A percentile compares a stretch with the other conserved stretches of the same genome.
These are phyloP conservation scores for Irpex sp. DNA, from an alignment of 1,284 basidiomycete species.

Conservation along the genomic window DNA sequence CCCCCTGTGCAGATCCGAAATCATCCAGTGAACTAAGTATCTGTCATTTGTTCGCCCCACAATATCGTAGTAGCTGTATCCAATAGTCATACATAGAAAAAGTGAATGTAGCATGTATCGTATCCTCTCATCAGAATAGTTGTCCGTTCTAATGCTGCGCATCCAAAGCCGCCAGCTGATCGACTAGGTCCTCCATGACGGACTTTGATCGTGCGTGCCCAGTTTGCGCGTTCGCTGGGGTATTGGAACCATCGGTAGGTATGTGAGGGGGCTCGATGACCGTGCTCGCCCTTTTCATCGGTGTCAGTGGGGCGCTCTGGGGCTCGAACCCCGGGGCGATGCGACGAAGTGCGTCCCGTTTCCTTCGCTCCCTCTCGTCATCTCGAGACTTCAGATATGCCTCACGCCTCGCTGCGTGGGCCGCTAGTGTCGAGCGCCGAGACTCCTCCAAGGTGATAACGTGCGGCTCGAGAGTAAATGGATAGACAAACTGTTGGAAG, in stretches of 20 bases:
- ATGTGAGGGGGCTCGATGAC: background rate
- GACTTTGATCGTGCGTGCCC: conserved; percentile 35
- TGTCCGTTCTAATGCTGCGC: background rate
- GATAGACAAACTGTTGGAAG: conserved; percentile 81
- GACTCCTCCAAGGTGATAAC: conserved; percentile 71
- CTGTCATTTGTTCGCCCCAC: background rate
- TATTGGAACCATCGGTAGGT: background rate
- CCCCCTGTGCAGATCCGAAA: conserved; percentile 86
- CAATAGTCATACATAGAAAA: background rate
- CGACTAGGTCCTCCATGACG: conserved; percentile 80
- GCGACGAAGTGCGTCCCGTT: conserved; percentile 69
- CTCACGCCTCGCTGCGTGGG: conserved; percentile 63
- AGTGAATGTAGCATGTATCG: background rate
- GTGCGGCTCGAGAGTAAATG: conserved; percentile 87
- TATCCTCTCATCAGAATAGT: background rate
- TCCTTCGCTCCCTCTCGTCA: conserved; percentile 73
- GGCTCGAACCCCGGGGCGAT: conserved; percentile 78
- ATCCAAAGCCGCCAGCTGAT: conserved; percentile 71
- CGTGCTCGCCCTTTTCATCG: conserved; percentile 29
- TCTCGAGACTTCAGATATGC: conserved; percentile 67
- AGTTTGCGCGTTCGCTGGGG: background rate
- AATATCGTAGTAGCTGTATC: background rate
- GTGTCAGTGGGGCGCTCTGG: conserved; percentile 48
- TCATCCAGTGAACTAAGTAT: conserved; percentile 32
- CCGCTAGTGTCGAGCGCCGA: conserved; percentile 60